These are phyloP conservation scores for Russula abietina DNA, from an alignment of 768 basidiomycete species.

Conservation along the genomic window DNA sequence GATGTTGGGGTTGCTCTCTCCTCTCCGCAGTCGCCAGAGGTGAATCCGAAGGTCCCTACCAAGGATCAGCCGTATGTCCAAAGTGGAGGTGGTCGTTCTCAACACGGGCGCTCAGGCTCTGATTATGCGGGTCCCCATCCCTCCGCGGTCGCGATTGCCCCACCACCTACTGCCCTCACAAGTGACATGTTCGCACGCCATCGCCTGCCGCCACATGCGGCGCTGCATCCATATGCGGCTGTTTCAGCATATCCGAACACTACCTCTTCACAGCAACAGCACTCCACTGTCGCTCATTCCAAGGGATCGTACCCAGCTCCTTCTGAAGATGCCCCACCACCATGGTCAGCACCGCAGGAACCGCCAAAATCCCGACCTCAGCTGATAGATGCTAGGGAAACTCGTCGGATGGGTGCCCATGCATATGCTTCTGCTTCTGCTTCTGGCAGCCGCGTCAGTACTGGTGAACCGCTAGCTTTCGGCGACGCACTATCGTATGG, in stretches of 20 bases:
- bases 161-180: conserved; percentile 15
- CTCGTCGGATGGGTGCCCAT: background rate
- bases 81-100: conserved; percentile 24
- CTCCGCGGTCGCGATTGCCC: conserved; percentile 28
- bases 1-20: conserved; percentile 43
- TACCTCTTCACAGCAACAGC: background rate
- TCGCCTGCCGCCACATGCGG: conserved; percentile 32
- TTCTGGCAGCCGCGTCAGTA: conserved; percentile 1
- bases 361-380: background rate
- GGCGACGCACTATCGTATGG: conserved; percentile 55
- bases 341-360: background rate
- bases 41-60: conserved; percentile 21
- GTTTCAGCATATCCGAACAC: background rate
- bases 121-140: conserved; percentile 41
- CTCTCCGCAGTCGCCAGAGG: conserved; percentile 30
- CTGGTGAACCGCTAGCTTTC: conserved; percentile 40
- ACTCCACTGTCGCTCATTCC: background rate
- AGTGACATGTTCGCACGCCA: conserved; percentile 35
- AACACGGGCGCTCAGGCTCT: conserved; percentile 27
- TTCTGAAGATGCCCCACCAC: background rate
- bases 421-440: conserved; percentile 23
- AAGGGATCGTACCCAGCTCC: background rate
- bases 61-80: conserved; percentile 37
- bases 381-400: background rate
- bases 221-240: conserved; percentile 23